A percentile compares a stretch with the other conserved stretches of the same genome.
These are phyloP conservation scores for Paraphaeosphaeria sporulosa DNA, from an alignment of 2,329 filamentous ascomycete genomes.

Conservation along the genomic window DNA sequence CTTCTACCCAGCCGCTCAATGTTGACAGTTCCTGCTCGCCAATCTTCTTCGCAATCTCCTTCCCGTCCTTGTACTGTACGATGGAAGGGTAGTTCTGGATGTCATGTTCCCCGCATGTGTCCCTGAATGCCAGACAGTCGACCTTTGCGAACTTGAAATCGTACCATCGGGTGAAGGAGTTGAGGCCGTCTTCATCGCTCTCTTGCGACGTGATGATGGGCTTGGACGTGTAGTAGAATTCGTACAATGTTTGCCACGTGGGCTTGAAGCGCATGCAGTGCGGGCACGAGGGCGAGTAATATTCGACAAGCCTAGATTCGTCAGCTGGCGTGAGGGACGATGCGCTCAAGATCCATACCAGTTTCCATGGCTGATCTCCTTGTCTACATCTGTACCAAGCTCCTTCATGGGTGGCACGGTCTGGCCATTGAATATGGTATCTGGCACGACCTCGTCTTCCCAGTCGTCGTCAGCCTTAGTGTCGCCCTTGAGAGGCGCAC, in stretches of 20 bases:
- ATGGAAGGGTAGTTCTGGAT: conserved; percentile 79
- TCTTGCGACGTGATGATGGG: conserved; percentile 57
- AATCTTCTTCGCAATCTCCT: conserved; percentile 67
- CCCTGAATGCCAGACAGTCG: conserved; percentile 84
- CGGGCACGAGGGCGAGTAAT: conserved; percentile 61
- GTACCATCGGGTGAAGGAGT: conserved; percentile 82
- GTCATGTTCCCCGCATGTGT: conserved; percentile 73
- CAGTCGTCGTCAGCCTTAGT: conserved; percentile 30
- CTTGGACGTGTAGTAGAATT: conserved; percentile 92
- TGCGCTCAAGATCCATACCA: conserved; percentile 59
- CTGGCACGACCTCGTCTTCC: conserved; percentile 36
- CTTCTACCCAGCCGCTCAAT: conserved; percentile 77
- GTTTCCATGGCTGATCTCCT: conserved; percentile 69
- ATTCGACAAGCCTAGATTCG: conserved; percentile 54
- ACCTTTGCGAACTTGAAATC: conserved; percentile 86
- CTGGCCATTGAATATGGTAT: conserved; percentile 71
- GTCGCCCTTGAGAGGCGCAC: conserved; percentile 20
- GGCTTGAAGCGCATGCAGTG: conserved; percentile 85
- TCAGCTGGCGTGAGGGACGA: conserved; percentile 1
- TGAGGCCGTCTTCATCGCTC: conserved; percentile 57
- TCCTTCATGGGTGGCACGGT: conserved; percentile 71
- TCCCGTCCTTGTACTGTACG: conserved; percentile 80
- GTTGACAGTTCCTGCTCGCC: conserved; percentile 73
- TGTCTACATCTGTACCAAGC: conserved; percentile 65
- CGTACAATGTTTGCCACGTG: conserved; percentile 89